Conservation (phyloP, 2,329 filamentous ascomycete genomes). For the Nothophaeocryptopus gaeumannii region DNA sequence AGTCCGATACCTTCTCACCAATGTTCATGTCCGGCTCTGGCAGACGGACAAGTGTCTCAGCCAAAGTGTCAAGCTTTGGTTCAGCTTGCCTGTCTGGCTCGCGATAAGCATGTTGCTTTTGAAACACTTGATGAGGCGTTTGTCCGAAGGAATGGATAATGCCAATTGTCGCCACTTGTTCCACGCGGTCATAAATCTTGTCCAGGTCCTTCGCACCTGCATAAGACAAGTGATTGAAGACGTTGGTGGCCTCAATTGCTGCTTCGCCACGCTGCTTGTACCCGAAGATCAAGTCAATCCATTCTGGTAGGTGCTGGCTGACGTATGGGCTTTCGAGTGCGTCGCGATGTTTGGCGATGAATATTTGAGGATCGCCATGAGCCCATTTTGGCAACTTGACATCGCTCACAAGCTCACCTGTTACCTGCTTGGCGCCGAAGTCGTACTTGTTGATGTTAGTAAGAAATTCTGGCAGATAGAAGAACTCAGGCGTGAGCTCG, state of each 20-base stretch:
- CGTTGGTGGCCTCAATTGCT: slow-evolving; percentile 85
- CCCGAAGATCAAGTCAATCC: slow-evolving; percentile 96
- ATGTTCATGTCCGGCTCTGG: slow-evolving; percentile 74
- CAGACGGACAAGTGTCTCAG: slow-evolving; percentile 71
- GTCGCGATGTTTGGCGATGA: slow-evolving; percentile 93
- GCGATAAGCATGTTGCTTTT: slow-evolving; percentile 71
- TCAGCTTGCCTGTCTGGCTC: slow-evolving; percentile 58
- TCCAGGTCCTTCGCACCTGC: slow-evolving; percentile 91
- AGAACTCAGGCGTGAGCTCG: slow-evolving; percentile 95
- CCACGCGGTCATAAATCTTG: slow-evolving; percentile 81
- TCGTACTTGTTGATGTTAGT: slow-evolving; percentile 94
- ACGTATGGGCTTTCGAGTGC: slow-evolving; percentile 92
- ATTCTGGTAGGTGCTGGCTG: slow-evolving; percentile 81
- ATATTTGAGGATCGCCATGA: slow-evolving; percentile 91
- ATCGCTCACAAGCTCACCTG: slow-evolving; percentile 74
- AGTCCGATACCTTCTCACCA: slow-evolving; percentile 73
- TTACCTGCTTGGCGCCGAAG: slow-evolving; percentile 82
- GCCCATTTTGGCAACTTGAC: slow-evolving; percentile 94
- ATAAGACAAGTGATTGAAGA: slow-evolving; percentile 95
- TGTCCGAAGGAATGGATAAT: slow-evolving; percentile 99
- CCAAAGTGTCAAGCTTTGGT: slow-evolving; percentile 72
- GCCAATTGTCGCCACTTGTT: slow-evolving; percentile 82
- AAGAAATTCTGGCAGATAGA: slow-evolving; percentile 91
- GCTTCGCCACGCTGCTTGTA: slow-evolving; percentile 91
- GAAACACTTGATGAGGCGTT: slow-evolving; percentile 92